phyloP scores from a whole-genome alignment of 768 basidiomycete genomes.

The Lanmaoa rubissima region DNA sequence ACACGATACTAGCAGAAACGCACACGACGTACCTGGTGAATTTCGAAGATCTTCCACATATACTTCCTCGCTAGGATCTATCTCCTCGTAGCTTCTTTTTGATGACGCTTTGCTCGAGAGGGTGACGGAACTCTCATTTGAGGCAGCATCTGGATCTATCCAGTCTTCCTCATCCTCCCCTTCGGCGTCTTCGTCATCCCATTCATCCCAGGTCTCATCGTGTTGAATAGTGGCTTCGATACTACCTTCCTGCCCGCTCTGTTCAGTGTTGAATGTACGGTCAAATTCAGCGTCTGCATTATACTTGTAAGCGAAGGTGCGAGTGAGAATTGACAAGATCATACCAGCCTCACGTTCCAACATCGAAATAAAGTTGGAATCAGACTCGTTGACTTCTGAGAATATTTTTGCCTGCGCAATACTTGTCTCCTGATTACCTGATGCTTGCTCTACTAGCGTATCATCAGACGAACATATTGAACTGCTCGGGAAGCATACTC shows the following conservation, averaged over 20 bases:
- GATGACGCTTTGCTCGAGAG: slow-evolving; percentile 53
- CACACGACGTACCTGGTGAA: slow-evolving; percentile 44
- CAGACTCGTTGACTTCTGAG: slow-evolving; percentile 27
- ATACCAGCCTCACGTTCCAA: slow-evolving; percentile 34
- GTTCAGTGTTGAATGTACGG: slow-evolving; percentile 17
- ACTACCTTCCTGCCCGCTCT: slow-evolving; percentile 17
- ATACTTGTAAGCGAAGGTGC: slow-evolving; percentile 4
- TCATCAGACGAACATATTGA: slow-evolving; percentile 1
- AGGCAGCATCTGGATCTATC: slow-evolving; percentile 47
- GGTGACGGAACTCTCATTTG: slow-evolving; percentile 53
- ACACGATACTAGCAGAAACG: neutral
- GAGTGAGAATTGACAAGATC: neutral
- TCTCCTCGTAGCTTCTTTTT: slow-evolving; percentile 48
- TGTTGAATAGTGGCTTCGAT: slow-evolving; percentile 16
- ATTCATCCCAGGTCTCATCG: slow-evolving; percentile 30
- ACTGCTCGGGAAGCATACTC: neutral
- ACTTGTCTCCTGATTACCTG: slow-evolving; percentile 16
- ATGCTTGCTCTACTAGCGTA: slow-evolving; percentile 1
- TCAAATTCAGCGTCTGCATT: slow-evolving; percentile 28
- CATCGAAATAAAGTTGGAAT: slow-evolving; percentile 26
- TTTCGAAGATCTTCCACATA: slow-evolving; percentile 32
- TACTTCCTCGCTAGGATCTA: slow-evolving; percentile 43
- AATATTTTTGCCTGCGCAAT: slow-evolving; percentile 1
- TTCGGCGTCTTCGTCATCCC: slow-evolving; percentile 41
- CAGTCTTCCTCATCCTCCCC: slow-evolving; percentile 44